Base-by-base conservation (phyloP, 2,329 filamentous ascomycete genomes). In the Fusarium devonianum region DNA sequence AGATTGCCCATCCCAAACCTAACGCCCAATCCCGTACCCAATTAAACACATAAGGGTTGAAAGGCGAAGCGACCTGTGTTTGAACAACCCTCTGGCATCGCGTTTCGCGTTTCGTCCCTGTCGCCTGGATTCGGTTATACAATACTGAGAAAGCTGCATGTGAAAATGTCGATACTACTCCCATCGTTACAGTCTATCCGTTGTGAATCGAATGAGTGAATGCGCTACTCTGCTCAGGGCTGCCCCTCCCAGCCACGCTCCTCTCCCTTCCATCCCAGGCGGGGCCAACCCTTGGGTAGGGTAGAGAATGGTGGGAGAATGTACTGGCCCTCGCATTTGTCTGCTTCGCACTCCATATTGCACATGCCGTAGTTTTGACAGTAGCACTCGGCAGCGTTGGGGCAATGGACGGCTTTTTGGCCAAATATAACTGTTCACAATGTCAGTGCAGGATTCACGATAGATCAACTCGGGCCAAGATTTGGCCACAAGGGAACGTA, bases 321-420 rank as follows among this genome's bases (percentile, higher is more conserved):
- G 64, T 88, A 89, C 47, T 83, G 78, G 3, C 77, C 77, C 4
- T 77, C 70, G 62, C 86, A 88, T 18, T 73, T 74, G 16, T 75
- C 71, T 13, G 72, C 64, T 2, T 72, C 67, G 62, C 75, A 78
- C 10, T 70, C 59, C 26, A 76, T 45, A 38, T 73, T 64, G 67
- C 86, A 89, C 18, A 86, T 60, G 1, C 85, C 85, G 60, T 85
- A 89, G 12, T 83, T 77, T 29, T 85, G 81, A 70, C 86, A 89
- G 67, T 88, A 88, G 65, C 86, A 89, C 7, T 82, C 78, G 34
- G 75, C 69, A 1, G 83, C 83, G 13, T 74, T 72, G 0, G 86
- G 86, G 57, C 86, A 89, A 58, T 86, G 77, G 1, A 86, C 76
- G 6, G 78, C 66, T 17, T 77, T 69, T 56, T 82, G 80, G 42